Base-by-base conservation (phyloP, 495 filamentous ascomycete species). In the Aspergillus asperescens region DNA sequence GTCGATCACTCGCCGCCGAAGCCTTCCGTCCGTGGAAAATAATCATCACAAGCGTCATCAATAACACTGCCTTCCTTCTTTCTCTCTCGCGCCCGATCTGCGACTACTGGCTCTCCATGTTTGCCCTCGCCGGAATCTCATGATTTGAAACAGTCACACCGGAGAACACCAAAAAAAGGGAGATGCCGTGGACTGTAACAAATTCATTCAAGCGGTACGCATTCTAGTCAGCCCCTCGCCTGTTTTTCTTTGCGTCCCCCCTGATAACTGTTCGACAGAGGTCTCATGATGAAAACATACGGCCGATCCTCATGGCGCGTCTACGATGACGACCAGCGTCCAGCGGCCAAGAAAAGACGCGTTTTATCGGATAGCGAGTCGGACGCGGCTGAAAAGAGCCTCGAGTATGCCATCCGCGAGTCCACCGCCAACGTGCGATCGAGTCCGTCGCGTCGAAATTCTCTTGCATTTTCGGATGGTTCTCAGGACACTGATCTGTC, bases 161-260 rank as follows among this genome's bases (percentile, higher is more conserved):
- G 10, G 35, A 27, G 34, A 38, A 47, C n/a, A n/a, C n/a, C n/a
- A 29, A 47, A 54, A 60, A 56, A 54, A 65, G 60, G 64, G 68
- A 64, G 59, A 80, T 80, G 77, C 75, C 76, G 67, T 80, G 74
- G 66, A 78, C 75, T 52, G 76, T 80, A 53, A 78, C 77, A 58
- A 80, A 80, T 69, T 80, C 77, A 57, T 80, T 78, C 49, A 80
- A 77, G 66, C 71, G 77, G 77, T 80, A 68, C 18, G 62, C 29
- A 1, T n/a, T 20, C 25, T 13, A 22, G 10, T 24, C 20, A 27
- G 29, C 44, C 44, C 44, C 29, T 15, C n/a, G 16, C 19, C 2
- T n/a, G n/a, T n/a, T n/a, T n/a, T n/a, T n/a, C n/a, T 16, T 42
- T 54, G 13, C 18, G 37, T 8, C 25, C 5, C 19, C 19, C 13